These are phyloP conservation scores for Rickenella mellea DNA, from an alignment of 768 basidiomycete species.

Conservation along the genomic window DNA sequence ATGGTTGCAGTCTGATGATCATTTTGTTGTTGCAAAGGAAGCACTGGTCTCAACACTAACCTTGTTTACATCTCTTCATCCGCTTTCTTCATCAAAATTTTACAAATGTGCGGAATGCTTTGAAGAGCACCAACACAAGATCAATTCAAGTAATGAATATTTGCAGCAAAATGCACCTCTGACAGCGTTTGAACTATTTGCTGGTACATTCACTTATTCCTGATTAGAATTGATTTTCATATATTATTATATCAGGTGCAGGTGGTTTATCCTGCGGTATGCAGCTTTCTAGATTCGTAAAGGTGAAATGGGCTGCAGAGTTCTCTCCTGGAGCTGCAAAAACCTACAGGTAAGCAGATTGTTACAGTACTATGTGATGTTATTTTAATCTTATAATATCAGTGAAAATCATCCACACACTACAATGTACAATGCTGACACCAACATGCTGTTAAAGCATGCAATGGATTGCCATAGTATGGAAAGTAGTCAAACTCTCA, in stretches of 20 bases:
- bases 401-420: slow-evolving; percentile 57
- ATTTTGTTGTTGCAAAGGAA: slow-evolving; percentile 42
- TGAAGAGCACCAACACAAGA: slow-evolving; percentile 18
- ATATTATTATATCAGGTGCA: slow-evolving; percentile 41
- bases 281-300: slow-evolving; percentile 47
- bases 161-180: slow-evolving; percentile 33
- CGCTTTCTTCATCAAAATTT: slow-evolving; percentile 14
- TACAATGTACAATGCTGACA: slow-evolving; percentile 56
- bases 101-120: slow-evolving; percentile 31
- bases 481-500: slow-evolving; percentile 28
- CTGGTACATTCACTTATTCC: slow-evolving; percentile 31
- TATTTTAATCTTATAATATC: slow-evolving; percentile 3
- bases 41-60: slow-evolving; percentile 12
- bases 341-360: slow-evolving; percentile 57
- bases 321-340: slow-evolving; percentile 51
- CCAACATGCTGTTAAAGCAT: slow-evolving; percentile 48
- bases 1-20: slow-evolving; percentile 49
- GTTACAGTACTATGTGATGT: slow-evolving; percentile 8
- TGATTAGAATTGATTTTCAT: neutral
- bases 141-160: slow-evolving; percentile 22
- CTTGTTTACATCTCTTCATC: slow-evolving; percentile 8
- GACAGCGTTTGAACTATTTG: slow-evolving; percentile 57
- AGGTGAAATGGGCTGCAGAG: slow-evolving; percentile 64
- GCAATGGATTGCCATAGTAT: slow-evolving; percentile 39
- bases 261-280: slow-evolving; percentile 68